Conservation (phyloP, 148 eudicot species). For the Camellia japonica region DNA sequence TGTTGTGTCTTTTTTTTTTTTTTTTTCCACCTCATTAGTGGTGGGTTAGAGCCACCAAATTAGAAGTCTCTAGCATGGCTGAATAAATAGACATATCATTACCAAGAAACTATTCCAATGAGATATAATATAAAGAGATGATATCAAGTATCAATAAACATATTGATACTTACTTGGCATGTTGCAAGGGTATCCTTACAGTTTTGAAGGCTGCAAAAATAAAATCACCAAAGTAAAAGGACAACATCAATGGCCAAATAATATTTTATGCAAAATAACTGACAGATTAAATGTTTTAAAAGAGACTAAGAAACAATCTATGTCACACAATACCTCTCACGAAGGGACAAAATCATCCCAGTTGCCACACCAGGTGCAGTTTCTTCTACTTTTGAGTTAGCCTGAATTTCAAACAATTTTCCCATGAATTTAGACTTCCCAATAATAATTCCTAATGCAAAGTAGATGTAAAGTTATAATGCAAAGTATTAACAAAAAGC, state of each 20-base stretch:
- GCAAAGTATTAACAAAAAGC: too few species aligned
- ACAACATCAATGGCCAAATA: background rate
- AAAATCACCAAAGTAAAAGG: slow-evolving; percentile 1
- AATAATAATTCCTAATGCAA: background rate
- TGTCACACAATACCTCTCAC: slow-evolving; percentile 66
- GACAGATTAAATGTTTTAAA: background rate
- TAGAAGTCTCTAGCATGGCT: too few species aligned
- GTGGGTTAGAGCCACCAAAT: too few species aligned
- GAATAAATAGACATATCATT: too few species aligned
- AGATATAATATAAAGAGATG: background rate
- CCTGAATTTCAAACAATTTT: slow-evolving; percentile 28
- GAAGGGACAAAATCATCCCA: slow-evolving; percentile 92
- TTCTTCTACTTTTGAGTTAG: slow-evolving; percentile 67
- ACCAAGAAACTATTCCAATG: too few species aligned
- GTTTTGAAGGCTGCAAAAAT: slow-evolving; percentile 66
- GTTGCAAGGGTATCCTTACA: slow-evolving; percentile 77
- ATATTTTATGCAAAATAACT: background rate
- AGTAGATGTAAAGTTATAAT: background rate
- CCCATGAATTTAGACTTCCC: background rate
- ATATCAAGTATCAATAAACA: background rate
- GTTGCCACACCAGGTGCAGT: slow-evolving; percentile 98
- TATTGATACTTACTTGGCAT: slow-evolving; percentile 61
- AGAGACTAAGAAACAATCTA: background rate
- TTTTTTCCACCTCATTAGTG: too few species aligned
- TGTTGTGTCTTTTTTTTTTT: too few species aligned